Base-by-base conservation (phyloP, 2,329 filamentous ascomycete genomes). In the Ambrosiella xylebori region DNA sequence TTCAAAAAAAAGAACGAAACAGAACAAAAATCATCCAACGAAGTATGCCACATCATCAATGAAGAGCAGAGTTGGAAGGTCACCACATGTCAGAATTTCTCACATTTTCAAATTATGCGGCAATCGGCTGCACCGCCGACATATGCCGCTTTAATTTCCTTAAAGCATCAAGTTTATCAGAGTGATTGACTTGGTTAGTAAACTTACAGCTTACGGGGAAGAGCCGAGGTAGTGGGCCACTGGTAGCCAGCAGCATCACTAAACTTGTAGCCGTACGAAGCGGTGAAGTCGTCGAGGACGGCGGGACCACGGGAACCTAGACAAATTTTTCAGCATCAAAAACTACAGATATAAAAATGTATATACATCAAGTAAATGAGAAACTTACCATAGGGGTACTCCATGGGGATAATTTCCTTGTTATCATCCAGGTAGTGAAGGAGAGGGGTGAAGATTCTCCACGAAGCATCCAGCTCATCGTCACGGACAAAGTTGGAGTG, bases 401-500 rank as follows among this genome's bases (percentile, higher is more conserved):
- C 91, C 93, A 98, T 98, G 35, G 93, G 93, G 61, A 95, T 87
- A 64, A 98, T 97, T 74, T 98, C 93, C 79, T 95, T 95, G 79
- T 97, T 96, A 69, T 96, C 89, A 64, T 98, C 94, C 11, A 98
- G 82, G 74, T 98, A 98, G 77, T 98, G 91, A 63, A 98, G 79
- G 41, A 98, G 84, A 64, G 93, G 93, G 1, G 89, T 95, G 74
- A 98, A 98, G 72, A 98, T 94, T 71, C 90, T 88, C 93, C 93
- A 98, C 74, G 86, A 93, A 61, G 93, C 89, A 67, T 98, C 93
- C 37, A 98, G 80, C 76, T 98, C 93, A 68, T 95, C 89, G 66
- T 95, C 89, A 75, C 89, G 85, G 63, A 95, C 89, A 72, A 98
- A 98, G 83, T 98, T 98, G 72, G 90, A 97, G 79, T 98, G 93